These are phyloP conservation scores for Saitozyma sp. DNA, from an alignment of 768 basidiomycete species.

Conservation along the genomic window DNA sequence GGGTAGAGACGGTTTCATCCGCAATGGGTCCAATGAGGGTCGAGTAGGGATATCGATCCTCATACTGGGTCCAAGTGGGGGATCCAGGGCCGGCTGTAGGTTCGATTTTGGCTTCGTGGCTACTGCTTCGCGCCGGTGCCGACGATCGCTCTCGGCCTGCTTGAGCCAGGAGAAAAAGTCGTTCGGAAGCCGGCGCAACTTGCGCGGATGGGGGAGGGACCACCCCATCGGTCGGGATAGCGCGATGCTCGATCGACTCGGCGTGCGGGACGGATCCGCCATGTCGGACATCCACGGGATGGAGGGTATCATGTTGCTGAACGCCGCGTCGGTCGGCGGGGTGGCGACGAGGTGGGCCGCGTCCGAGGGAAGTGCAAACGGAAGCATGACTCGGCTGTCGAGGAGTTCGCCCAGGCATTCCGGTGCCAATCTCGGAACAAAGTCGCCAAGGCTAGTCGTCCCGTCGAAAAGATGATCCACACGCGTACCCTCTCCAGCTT, in stretches of 20 bases:
- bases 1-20: conserved; percentile 1
- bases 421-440: conserved; percentile 75
- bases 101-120: conserved; percentile 7
- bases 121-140: not conserved
- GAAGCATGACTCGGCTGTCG: conserved; percentile 91
- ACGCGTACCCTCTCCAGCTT: conserved; percentile 44
- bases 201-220: conserved; percentile 18
- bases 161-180: conserved; percentile 51
- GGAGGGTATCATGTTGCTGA: conserved; percentile 18
- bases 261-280: conserved; percentile 21
- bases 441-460: conserved; percentile 63
- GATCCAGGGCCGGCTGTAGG: conserved; percentile 3
- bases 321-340: conserved; percentile 40
- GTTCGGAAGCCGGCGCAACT: conserved; percentile 34
- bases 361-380: conserved; percentile 71
- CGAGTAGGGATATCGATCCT: conserved; percentile 8
- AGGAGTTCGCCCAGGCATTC: conserved; percentile 85
- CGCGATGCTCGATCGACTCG: conserved; percentile 42
- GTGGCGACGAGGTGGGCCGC: conserved; percentile 71
- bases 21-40: conserved; percentile 11
- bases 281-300: conserved; percentile 31
- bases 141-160: conserved; percentile 21
- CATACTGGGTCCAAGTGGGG: conserved; percentile 16
- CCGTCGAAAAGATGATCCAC: conserved; percentile 83
- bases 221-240: conserved; percentile 43